A percentile compares a stretch with the other conserved stretches of the same genome.
phyloP scores from a whole-genome alignment of 1,139 yeast genomes.

The Yarrowia galli region DNA sequence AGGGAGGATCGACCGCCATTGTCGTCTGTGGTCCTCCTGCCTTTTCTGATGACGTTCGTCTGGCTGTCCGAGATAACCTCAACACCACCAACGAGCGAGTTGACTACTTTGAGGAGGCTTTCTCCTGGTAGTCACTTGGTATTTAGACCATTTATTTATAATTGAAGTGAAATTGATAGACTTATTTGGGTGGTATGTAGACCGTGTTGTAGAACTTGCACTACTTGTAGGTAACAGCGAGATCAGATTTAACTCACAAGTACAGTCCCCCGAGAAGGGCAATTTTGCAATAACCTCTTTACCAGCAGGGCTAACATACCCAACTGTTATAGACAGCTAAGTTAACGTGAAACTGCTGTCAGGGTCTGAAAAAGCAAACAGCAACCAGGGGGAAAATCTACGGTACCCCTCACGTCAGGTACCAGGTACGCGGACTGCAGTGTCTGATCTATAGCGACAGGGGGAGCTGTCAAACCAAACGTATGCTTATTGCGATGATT shows the following conservation, averaged over 20 bases:
- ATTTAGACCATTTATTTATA: background rate
- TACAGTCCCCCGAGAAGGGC: background rate
- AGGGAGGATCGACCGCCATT: conserved; percentile 51
- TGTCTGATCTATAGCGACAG: background rate
- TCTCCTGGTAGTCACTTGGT: conserved; percentile 51
- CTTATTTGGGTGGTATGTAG: background rate
- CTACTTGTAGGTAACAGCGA: no score
- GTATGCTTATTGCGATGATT: background rate
- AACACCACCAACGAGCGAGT: conserved; percentile 49
- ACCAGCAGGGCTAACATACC: background rate
- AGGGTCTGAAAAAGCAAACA: conserved; percentile 16
- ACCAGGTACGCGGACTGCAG: conserved; percentile 6
- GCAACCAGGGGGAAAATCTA: background rate
- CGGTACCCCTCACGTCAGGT: conserved; percentile 6
- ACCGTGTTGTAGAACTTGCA: background rate
- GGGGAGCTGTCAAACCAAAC: background rate
- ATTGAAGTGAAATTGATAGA: background rate
- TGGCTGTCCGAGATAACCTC: conserved; percentile 48
- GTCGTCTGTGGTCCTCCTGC: conserved; percentile 57
- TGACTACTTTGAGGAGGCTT: conserved; percentile 56
- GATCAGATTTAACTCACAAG: background rate
- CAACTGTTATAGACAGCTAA: background rate
- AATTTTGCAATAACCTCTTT: background rate
- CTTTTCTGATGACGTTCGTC: conserved; percentile 54
- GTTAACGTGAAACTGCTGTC: background rate